phyloP scores from a whole-genome alignment of 164 flowering plant species.

The Malania oleifera region DNA sequence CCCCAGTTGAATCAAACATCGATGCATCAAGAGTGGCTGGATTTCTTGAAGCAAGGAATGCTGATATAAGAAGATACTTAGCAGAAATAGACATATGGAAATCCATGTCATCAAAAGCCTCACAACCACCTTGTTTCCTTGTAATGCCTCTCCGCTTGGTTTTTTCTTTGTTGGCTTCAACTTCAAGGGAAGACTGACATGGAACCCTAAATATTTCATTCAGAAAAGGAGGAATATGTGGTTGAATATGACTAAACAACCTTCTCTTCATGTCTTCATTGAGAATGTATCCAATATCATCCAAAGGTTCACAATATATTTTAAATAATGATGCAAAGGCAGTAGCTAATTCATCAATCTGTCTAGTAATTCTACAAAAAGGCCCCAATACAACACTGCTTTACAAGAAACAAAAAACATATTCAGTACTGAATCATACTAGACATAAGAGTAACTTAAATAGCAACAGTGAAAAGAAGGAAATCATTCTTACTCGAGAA shows the following conservation, averaged over 20 bases:
- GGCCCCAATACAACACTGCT: slow-evolving; percentile 69
- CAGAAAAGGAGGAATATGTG: slow-evolving; percentile 48
- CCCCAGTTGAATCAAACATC: slow-evolving; percentile 87
- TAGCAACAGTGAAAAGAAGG: neutral
- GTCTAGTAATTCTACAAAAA: slow-evolving; percentile 69
- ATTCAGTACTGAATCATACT: neutral
- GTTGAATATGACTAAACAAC: slow-evolving; percentile 57
- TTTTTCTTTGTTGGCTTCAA: slow-evolving; percentile 28
- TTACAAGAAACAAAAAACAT: slow-evolving; percentile 17
- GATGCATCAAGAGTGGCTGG: slow-evolving; percentile 98
- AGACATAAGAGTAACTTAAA: neutral
- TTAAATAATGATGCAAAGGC: slow-evolving; percentile 53
- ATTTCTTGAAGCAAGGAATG: slow-evolving; percentile 96
- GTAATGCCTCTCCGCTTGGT: slow-evolving; percentile 25
- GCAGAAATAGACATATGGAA: slow-evolving; percentile 86
- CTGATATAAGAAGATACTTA: slow-evolving; percentile 92
- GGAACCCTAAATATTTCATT: slow-evolving; percentile 60
- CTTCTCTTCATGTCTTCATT: slow-evolving; percentile 68
- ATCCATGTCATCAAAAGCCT: slow-evolving; percentile 42
- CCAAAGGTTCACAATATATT: slow-evolving; percentile 70
- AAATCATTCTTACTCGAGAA: slow-evolving; percentile 67
- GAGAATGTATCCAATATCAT: slow-evolving; percentile 40
- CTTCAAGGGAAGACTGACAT: slow-evolving; percentile 26
- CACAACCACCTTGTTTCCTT: slow-evolving; percentile 28
- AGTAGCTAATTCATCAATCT: slow-evolving; percentile 62